Evolutionary conservation across 139 green algal genomes (phyloP), one percentile per base, ranked within the genome.

Genomic region (Parachlorella kessleri): DNA sequence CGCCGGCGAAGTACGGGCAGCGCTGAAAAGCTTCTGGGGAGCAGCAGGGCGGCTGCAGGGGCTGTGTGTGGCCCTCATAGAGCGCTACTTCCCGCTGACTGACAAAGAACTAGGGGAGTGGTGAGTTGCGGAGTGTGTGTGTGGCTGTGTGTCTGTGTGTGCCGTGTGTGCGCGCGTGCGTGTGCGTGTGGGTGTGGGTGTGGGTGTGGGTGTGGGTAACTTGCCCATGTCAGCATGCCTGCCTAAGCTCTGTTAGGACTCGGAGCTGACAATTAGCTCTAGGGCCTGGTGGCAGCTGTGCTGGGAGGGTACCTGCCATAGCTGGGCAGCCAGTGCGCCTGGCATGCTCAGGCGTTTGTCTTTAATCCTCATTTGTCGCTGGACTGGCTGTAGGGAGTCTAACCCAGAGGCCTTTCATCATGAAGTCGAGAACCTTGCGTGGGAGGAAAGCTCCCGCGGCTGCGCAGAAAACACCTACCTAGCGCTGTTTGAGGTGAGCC

Each of bases 351-450:
- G n/a, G n/a, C n/a, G n/a, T n/a, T n/a, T n/a, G n/a, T n/a, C n/a
- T n/a, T n/a, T n/a, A n/a, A n/a, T n/a, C n/a, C n/a, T n/a, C n/a
- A n/a, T n/a, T n/a, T n/a, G n/a, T n/a, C n/a, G n/a, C n/a, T n/a
- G n/a, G n/a, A n/a, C n/a, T n/a, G n/a, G n/a, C n/a, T n/a, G n/a
- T n/a, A n/a, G n/a, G n/a, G n/a, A n/a, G n/a, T n/a, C n/a, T n/a
- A n/a, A 73, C 33, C 79, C 90, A 0, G 93, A 97, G 87, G 89
- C 83, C 30, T 98, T 93, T 73, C 85, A 93, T 65, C 88, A 95
- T 41, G 78, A 90, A 38, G 72, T 88, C 24, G 87, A 91, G 54
- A 73, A 79, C 36, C 81, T 77, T 18, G 80, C 79, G 3, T 93
- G 83, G 84, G 55, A 91, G 79, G 93, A 97, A 32, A 81, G 81